Conservation (phyloP, 2,329 filamentous ascomycete species). For the Cylindrodendrum hubeiense region DNA sequence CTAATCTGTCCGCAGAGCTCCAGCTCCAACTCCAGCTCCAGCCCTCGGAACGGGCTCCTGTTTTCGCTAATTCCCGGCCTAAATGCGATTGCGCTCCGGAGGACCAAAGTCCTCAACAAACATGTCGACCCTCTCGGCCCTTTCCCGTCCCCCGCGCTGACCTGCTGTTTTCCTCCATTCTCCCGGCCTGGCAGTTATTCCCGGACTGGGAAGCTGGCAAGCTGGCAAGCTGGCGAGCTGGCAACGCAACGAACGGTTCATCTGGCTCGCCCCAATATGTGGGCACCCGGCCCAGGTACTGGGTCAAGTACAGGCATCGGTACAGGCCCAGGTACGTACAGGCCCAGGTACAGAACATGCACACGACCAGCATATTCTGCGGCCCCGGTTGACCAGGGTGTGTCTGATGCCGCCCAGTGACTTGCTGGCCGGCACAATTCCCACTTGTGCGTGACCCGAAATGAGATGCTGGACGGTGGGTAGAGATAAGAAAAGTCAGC, state of each 20-base stretch:
- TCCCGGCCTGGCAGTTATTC: conserved; percentile 35
- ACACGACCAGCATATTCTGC: conserved; percentile 23
- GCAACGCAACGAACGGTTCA: conserved; percentile 31
- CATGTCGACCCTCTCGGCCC: neutral
- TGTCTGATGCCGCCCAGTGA: neutral
- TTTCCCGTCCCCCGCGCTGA: conserved; percentile 24
- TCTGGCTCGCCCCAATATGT: conserved; percentile 16
- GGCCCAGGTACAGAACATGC: conserved; percentile 26
- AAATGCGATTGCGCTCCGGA: neutral
- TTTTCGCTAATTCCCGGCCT: neutral
- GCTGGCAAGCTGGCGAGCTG: neutral
- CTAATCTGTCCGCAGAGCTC: neutral
- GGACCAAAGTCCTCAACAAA: conserved; percentile 5
- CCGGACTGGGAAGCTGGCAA: conserved; percentile 17
- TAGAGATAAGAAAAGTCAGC: conserved; percentile 22
- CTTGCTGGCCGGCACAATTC: neutral
- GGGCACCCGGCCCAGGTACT: conserved; percentile 6
- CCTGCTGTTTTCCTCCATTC: conserved; percentile 34
- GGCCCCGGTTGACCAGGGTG: conserved; percentile 30
- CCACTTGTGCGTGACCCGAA: conserved; percentile 16
- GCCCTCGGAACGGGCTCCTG: neutral
- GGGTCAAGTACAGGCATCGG: too few species aligned
- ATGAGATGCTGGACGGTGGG: conserved; percentile 9
- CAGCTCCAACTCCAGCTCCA: neutral
- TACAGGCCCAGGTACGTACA: conserved; percentile 6